Base-by-base conservation (phyloP, 2,329 filamentous ascomycete genomes). In the Colletotrichum lini region DNA sequence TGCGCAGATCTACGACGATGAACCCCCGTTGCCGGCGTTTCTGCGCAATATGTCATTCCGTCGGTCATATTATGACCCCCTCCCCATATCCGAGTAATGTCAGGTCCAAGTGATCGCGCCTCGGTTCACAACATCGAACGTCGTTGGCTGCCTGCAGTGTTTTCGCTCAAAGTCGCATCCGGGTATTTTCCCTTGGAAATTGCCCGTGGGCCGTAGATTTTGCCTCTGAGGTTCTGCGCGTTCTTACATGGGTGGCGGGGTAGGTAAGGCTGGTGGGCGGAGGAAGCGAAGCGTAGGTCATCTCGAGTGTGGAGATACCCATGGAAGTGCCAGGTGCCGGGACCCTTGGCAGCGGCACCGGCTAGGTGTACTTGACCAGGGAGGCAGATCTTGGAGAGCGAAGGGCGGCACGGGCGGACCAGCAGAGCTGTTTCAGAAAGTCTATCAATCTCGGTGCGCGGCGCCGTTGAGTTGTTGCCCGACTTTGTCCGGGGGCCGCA, bases 381-480 rank as follows among this genome's bases (percentile, higher is more conserved):
- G 68, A 30, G 40, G 58, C 53, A 68, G 65, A 72, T 72, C 65
- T 44, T 53, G 45, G 65, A 50, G 58, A 30, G 40, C 38, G 53
- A 42, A 53, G n/a, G 50, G 47, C 52, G 57, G 63, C 57, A 44
- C 44, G 52, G 54, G 53, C 52, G 65, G 53, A 50, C 40, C 13
- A 57, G 42, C 56, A 42, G 65, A 59, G 26, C 23, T 69, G 69
- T 72, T 72, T 72, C 69, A 72, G 58, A 60, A 54, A 30, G 65
- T 53, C 30, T 59, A 8, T 23, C 60, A 62, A 62, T 52, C 21
- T 47, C 47, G 44, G 56, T 60, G 67, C 30, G 49, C 44, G 57
- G 53, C 38, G 44, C 30, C 38, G 23, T 53, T 45, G 40, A 18
- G 30, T 50, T 44, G 38, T 35, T 54, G 60, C 35, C 23, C 44